These are phyloP conservation scores for Fusarium succisae DNA, from an alignment of 2,329 filamentous ascomycete genomes.

Conservation along the genomic window DNA sequence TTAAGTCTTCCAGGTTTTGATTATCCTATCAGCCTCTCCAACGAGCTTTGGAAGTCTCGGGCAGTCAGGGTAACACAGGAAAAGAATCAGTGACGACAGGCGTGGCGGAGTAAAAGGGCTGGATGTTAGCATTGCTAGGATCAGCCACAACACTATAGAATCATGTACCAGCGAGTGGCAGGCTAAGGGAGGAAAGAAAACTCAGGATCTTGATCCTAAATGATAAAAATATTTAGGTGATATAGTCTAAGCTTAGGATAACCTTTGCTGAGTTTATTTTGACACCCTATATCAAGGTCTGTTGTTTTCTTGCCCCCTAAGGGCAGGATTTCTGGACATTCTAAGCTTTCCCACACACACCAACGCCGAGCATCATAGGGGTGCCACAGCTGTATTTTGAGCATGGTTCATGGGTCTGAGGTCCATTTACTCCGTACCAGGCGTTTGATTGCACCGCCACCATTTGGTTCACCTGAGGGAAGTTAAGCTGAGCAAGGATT, in stretches of 20 bases:
- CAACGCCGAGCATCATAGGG: conserved; percentile 12
- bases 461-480: conserved; percentile 36
- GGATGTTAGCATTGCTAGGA: conserved; percentile 21
- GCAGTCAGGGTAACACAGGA: not conserved
- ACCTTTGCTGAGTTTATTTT: too few relatives aligned
- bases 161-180: conserved; percentile 14
- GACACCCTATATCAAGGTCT: not conserved
- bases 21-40: conserved; percentile 14
- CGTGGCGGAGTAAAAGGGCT: conserved; percentile 32
- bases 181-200: not conserved
- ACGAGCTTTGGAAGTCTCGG: conserved; percentile 20
- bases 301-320: not conserved
- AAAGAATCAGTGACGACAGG: conserved; percentile 22
- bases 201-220: not conserved
- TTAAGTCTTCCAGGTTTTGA: conserved; percentile 12
- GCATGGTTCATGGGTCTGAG: conserved; percentile 22
- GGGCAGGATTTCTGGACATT: not conserved
- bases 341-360: conserved; percentile 30
- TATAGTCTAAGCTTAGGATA: not conserved
- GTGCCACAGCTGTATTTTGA: conserved; percentile 25
- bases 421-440: not conserved
- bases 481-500: conserved; percentile 30
- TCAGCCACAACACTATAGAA: conserved; percentile 34
- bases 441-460: conserved; percentile 32
- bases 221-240: not conserved